These are phyloP conservation scores for Coemansia sp. DNA, from an alignment of 192 early-diverging fungal species.

Conservation along the genomic window DNA sequence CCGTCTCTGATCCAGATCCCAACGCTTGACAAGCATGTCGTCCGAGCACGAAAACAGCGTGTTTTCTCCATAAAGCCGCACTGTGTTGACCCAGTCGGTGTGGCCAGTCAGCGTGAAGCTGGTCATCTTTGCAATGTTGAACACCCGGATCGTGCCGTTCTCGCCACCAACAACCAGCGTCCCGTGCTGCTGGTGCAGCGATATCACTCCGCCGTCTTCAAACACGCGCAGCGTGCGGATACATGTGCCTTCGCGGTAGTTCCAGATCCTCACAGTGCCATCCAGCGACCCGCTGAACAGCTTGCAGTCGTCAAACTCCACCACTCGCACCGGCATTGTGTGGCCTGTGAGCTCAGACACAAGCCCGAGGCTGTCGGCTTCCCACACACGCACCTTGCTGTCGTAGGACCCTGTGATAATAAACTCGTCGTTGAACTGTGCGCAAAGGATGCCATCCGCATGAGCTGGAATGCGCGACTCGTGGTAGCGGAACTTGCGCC, in stretches of 20 bases:
- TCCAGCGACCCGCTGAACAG: slow-evolving; percentile 94
- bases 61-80: slow-evolving; percentile 71
- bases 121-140: slow-evolving; percentile 66
- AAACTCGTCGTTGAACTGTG: slow-evolving; percentile 84
- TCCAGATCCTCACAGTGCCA: slow-evolving; percentile 90
- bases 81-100: slow-evolving; percentile 88
- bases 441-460: slow-evolving; percentile 85
- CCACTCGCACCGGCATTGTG: slow-evolving; percentile 76
- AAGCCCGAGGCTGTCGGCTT: slow-evolving; percentile 79
- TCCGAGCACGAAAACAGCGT: slow-evolving; percentile 83
- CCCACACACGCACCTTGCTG: slow-evolving; percentile 83
- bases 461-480: slow-evolving; percentile 72
- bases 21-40: slow-evolving; percentile 79
- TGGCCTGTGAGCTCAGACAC: slow-evolving; percentile 82
- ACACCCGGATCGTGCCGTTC: slow-evolving; percentile 84
- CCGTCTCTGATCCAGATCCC: slow-evolving; percentile 75
- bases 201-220: slow-evolving; percentile 73
- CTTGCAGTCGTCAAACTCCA: slow-evolving; percentile 94
- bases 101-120: slow-evolving; percentile 77
- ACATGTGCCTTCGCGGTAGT: slow-evolving; percentile 83
- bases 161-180: slow-evolving; percentile 84
- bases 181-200: slow-evolving; percentile 75
- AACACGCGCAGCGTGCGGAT: slow-evolving; percentile 68
- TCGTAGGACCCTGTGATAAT: slow-evolving; percentile 90
- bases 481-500: slow-evolving; percentile 79